Base-by-base conservation (phyloP, 257 asterid species). In the Handroanthus guayacan region DNA sequence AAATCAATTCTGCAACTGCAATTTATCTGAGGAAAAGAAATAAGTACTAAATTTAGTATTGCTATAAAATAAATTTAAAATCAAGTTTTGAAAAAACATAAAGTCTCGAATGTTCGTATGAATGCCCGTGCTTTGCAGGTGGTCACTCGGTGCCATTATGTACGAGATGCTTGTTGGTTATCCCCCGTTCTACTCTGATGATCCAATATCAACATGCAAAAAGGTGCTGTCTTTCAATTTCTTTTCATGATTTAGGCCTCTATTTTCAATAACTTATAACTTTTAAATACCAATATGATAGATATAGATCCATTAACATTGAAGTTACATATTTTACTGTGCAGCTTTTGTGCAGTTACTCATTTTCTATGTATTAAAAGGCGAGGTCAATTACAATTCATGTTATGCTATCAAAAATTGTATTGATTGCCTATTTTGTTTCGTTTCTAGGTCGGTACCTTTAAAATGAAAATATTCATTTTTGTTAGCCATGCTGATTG, bases 61-160 rank as follows among this genome's bases (percentile, higher is more conserved):
- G 10, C 47, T 13, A 52, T 31, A 14, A 44, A 57, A 69, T 17
- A 51, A 60, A 57, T 51, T 60, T 6, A 13, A 31, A 67, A 43
- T 39, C 44, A 38, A 13, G n/a, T 60, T 62, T 3, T 60, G 43
- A 38, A 14, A 9, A 41, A 58, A 41, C 25, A 56, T 8, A 16
- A 20, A 5, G 45, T 39, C 62, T 25, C 57, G 38, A 17, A 36
- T 17, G 11, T 39, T 74, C 70, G 51, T 71, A 50, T 41, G 41
- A 62, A 31, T 67, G 74, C 17, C 45, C 45, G 60, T 67, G 64
- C 56, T 67, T 25, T 81, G 75, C 88, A 93, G 98, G 97, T 93
- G 98, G 98, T 93, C 98, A 34, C 94, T 91, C 43, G 97, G 98
- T 63, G 96, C 95, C 34, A 88, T 93, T 48, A 84, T 91, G 97